Percentiles rank a stretch among this genome's conserved stretches.
phyloP scores from a whole-genome alignment of 106 monocot genomes.

The Platanthera zijinensis region DNA sequence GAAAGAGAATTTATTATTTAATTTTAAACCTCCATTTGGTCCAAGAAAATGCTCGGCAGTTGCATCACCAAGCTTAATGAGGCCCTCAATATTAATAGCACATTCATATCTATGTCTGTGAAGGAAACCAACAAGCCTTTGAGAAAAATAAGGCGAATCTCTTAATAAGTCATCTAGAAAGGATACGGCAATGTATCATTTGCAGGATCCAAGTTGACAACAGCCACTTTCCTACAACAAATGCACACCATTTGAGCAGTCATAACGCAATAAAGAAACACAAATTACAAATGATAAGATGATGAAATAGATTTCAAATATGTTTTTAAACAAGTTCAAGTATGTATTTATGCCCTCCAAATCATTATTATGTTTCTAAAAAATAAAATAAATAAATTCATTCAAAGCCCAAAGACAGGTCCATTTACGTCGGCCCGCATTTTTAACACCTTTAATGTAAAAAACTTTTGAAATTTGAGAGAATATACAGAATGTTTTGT shows the following conservation, averaged over 20 bases:
- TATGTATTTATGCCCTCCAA: neutral
- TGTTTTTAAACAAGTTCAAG: neutral
- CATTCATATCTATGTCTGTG: conserved; percentile 72
- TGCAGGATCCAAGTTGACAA: conserved; percentile 94
- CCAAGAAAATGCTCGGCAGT: conserved; percentile 89
- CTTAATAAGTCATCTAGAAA: conserved; percentile 4
- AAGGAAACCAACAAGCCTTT: conserved; percentile 9
- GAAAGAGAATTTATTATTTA: neutral
- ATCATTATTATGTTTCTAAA: neutral
- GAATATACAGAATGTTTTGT: no score
- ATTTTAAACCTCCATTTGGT: conserved; percentile 87
- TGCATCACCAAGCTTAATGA: conserved; percentile 84
- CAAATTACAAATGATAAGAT: neutral
- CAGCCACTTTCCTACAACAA: conserved; percentile 83
- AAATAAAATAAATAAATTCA: neutral
- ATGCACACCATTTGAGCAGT: neutral
- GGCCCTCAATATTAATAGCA: conserved; percentile 84
- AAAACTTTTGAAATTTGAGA: neutral
- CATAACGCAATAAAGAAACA: neutral
- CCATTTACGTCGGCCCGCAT: neutral
- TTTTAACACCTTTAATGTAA: neutral
- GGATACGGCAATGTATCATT: conserved; percentile 94
- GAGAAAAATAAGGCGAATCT: neutral
- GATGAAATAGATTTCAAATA: neutral
- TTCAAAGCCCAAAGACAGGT: neutral